A percentile compares a stretch with the other conserved stretches of the same genome.
phyloP scores from a whole-genome alignment of 2,329 filamentous ascomycete species.

The Karstenula rhodostoma region DNA sequence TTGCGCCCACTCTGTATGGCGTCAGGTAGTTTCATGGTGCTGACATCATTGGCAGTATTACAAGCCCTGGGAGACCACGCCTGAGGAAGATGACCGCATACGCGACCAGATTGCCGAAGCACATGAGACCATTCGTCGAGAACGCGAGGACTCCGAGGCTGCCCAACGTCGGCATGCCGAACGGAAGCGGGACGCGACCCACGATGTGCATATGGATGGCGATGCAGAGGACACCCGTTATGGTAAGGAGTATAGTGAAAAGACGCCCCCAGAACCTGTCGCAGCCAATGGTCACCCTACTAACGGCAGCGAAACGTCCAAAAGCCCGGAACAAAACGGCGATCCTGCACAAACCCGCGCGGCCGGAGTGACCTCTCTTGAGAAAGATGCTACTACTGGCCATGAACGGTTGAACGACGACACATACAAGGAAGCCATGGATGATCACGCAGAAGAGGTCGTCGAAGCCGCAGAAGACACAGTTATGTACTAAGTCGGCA shows the following conservation, averaged over 20 bases:
- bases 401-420: conserved; percentile 44
- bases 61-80: conserved; percentile 78
- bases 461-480: conserved; percentile 88
- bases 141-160: conserved; percentile 69
- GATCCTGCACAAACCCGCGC: conserved; percentile 30
- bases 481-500: conserved; percentile 76
- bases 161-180: conserved; percentile 40
- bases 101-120: conserved; percentile 73
- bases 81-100: conserved; percentile 74
- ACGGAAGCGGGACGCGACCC: conserved; percentile 27
- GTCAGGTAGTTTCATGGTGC: conserved; percentile 27
- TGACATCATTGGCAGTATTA: conserved; percentile 70
- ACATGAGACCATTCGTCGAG: conserved; percentile 69
- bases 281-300: conserved; percentile 34
- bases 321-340: conserved; percentile 36
- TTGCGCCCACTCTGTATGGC: neutral
- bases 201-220: conserved; percentile 20
- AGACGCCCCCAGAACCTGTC: conserved; percentile 24
- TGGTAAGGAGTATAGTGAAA: conserved; percentile 38
- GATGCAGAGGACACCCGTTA: conserved; percentile 27
- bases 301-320: conserved; percentile 33
- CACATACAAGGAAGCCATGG: conserved; percentile 59
- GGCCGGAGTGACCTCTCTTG: conserved; percentile 28
- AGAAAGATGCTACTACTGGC: conserved; percentile 31
- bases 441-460: conserved; percentile 78